A percentile compares a stretch with the other conserved stretches of the same genome.
Evolutionary conservation across 2,329 filamentous ascomycete species (phyloP).

Genomic region (Cordyceps sp.): DNA sequence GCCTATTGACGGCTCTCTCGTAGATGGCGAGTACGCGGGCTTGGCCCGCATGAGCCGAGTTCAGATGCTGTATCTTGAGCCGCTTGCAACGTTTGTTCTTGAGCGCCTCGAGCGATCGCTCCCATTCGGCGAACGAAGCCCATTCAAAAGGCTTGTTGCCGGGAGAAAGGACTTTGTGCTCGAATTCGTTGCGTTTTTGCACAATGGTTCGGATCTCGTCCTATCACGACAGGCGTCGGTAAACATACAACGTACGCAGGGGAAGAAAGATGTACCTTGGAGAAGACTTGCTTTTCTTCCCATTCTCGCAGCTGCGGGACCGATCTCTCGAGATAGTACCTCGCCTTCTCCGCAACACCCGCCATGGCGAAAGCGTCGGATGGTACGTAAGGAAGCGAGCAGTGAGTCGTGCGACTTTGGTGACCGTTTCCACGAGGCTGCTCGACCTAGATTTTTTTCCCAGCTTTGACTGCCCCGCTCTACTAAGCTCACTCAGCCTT

Average conservation of each 20-base stretch:
- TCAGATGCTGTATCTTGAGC: conserved; percentile 52
- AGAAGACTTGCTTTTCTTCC: conserved; percentile 83
- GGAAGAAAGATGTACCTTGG: conserved; percentile 34
- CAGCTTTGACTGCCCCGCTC: no score
- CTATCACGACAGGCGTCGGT: conserved; percentile 33
- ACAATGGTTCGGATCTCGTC: conserved; percentile 84
- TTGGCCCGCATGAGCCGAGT: conserved; percentile 55
- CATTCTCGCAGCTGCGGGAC: conserved; percentile 87
- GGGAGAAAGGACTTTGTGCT: conserved; percentile 75
- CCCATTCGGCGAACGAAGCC: conserved; percentile 64
- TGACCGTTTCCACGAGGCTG: no score
- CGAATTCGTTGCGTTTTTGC: conserved; percentile 80
- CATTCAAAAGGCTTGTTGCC: conserved; percentile 66
- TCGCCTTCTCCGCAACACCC: conserved; percentile 78
- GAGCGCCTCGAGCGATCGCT: conserved; percentile 54
- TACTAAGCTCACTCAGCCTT: no score
- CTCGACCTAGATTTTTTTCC: no score
- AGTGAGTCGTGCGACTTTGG: no score
- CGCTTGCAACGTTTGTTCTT: conserved; percentile 71
- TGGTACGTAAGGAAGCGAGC: neutral
- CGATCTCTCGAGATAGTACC: conserved; percentile 83
- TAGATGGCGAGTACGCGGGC: conserved; percentile 78
- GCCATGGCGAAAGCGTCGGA: conserved; percentile 42
- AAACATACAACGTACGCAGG: neutral
- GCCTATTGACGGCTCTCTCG: conserved; percentile 70